A percentile compares a stretch with the other conserved stretches of the same genome.
Evolutionary conservation across 768 basidiomycete species (phyloP).

Genomic region (Porphyrellus cyaneotinctus): DNA sequence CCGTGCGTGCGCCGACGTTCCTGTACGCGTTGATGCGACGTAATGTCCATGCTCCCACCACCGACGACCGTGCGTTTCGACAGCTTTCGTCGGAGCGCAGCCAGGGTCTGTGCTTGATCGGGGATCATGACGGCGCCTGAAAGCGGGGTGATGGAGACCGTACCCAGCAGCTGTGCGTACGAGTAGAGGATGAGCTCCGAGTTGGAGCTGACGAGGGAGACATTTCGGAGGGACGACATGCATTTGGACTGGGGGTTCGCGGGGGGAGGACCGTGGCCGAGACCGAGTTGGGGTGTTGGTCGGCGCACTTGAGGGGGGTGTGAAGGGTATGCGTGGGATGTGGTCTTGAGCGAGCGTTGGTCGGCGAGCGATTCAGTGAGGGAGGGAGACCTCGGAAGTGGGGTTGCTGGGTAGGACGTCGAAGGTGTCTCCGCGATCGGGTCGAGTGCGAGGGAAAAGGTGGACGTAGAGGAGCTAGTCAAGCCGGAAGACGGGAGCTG

Average conservation of each 20-base stretch:
- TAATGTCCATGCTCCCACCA: conserved; percentile 80
- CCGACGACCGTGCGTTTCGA: conserved; percentile 43
- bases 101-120: conserved; percentile 45
- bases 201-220: conserved; percentile 46
- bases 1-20: conserved; percentile 37
- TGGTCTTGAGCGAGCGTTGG: conserved; percentile 19
- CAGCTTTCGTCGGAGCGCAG: conserved; percentile 47
- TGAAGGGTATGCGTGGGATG: conserved; percentile 36
- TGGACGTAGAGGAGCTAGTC: conserved; percentile 40
- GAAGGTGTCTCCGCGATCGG: conserved; percentile 44
- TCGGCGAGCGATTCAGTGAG: conserved; percentile 26
- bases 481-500: conserved; percentile 22
- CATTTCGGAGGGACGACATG: conserved; percentile 32
- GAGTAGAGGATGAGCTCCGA: conserved; percentile 78
- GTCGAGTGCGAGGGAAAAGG: conserved; percentile 47
- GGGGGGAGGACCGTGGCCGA: conserved; percentile 43
- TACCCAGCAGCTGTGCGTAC: conserved; percentile 76
- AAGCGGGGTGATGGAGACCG: conserved; percentile 53
- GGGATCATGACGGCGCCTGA: conserved; percentile 37
- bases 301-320: conserved; percentile 24
- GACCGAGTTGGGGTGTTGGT: conserved; percentile 40
- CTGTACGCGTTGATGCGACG: conserved; percentile 33
- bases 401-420: conserved; percentile 36
- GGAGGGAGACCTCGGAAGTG: conserved; percentile 27
- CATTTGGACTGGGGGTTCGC: conserved; percentile 11